phyloP scores from a whole-genome alignment of 805 yeast genomes.

The Suhomyces tanzawaensis region DNA sequence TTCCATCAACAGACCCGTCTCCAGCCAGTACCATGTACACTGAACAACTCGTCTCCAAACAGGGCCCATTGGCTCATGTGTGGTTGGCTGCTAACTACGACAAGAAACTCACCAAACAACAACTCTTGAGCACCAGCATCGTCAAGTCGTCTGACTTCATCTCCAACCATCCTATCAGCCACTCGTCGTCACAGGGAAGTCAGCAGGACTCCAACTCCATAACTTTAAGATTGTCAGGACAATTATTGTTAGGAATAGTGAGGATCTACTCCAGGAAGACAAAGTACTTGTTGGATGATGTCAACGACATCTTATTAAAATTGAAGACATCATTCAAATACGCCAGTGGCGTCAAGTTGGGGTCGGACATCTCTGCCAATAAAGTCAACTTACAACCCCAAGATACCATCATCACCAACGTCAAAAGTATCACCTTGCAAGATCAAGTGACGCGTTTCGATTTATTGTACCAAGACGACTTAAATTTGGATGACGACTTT shows the following conservation, averaged over 20 bases:
- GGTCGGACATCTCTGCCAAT: constrained; percentile 20
- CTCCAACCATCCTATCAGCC: constrained; percentile 61
- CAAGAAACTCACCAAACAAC: constrained; percentile 68
- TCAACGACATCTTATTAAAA: constrained; percentile 68
- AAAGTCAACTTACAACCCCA: constrained; percentile 58
- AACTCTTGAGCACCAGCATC: constrained; percentile 69
- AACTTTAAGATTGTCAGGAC: constrained; percentile 81
- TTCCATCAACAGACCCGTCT: background rate
- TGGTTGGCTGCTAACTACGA: constrained; percentile 94
- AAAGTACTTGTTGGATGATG: constrained; percentile 78
- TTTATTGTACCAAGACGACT: constrained; percentile 64
- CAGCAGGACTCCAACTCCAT: constrained; percentile 43
- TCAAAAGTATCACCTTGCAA: constrained; percentile 58
- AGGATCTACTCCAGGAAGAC: constrained; percentile 85
- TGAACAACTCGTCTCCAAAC: constrained; percentile 44
- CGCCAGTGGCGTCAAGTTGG: constrained; percentile 32
- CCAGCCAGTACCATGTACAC: constrained; percentile 3
- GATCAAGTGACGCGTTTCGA: constrained; percentile 82
- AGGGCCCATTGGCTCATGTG: constrained; percentile 84
- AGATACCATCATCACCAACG: constrained; percentile 58
- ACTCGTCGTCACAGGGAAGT: constrained; percentile 14
- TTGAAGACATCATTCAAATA: constrained; percentile 63
- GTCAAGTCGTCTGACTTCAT: constrained; percentile 43
- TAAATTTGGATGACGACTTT: constrained; percentile 30
- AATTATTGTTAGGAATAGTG: constrained; percentile 80